Evolutionary conservation across 2,329 filamentous ascomycete species (phyloP), one percentile per base, ranked within the genome.

Genomic region (Diplodia corticola): DNA sequence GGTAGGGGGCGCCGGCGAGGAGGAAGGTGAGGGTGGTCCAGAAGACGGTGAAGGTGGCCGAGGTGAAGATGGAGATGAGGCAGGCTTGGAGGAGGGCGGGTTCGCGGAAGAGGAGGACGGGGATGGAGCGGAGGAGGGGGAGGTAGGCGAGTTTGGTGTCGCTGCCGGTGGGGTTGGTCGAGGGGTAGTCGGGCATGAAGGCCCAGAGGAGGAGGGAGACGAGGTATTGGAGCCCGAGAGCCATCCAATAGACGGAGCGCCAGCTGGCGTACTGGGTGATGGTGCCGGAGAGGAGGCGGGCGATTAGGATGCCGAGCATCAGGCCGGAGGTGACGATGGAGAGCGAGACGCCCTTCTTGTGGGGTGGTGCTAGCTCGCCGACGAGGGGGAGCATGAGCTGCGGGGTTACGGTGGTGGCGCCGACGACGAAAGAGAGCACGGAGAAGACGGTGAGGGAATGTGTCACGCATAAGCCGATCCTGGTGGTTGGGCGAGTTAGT

Each of bases 11-110:
- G 0, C 85, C 88, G 0, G 90, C 86, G 20, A 96, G 85, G 5
- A 95, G 82, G 73, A 96, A 96, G 0, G 91, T 94, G 44, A 95
- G 77, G 0, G 91, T 94, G 0, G 89, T 91, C 89, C 89, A 91
- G 80, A 88, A 89, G 33, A 77, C 81, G 2, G 88, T 91, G 74
- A 91, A 91, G 1, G 85, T 86, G 0, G 84, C 82, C 6, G 83
- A 83, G 5, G 82, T 83, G 69, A 88, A 83, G 72, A 92, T 89
- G 0, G 85, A 83, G 28, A 92, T 84, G 1, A 92, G 74, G 54
- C 88, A 89, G 0, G 88, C 85, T 74, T 94, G 91, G 0, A 90
- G 83, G 0, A 95, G 83, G 0, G 91, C 78, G 0, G 91, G 89
- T 55, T 93, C 84, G 4, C 83, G 85, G 55, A 85, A 77, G 49